phyloP scores from a whole-genome alignment of 2,329 filamentous ascomycete genomes.

The Bipolaris victoriae region DNA sequence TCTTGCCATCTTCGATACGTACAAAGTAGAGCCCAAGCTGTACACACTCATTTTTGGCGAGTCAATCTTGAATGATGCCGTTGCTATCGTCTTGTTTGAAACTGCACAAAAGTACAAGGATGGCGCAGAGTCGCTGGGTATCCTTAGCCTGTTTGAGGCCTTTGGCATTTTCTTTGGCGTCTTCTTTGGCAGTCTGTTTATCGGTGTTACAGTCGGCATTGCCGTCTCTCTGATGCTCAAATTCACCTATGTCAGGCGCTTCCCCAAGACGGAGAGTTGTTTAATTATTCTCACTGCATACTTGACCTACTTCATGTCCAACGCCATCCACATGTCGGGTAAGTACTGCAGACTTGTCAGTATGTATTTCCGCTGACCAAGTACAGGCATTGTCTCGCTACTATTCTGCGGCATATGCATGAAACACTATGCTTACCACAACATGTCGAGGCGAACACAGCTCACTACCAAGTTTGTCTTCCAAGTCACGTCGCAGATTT shows the following conservation, averaged over 20 bases:
- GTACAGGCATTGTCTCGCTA: constrained; percentile 86
- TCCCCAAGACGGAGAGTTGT: constrained; percentile 96
- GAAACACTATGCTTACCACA: constrained; percentile 99
- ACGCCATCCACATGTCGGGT: constrained; percentile 96
- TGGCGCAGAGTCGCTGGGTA: constrained; percentile 70
- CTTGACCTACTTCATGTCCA: constrained; percentile 96
- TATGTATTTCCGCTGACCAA: constrained; percentile 16
- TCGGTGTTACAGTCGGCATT: constrained; percentile 87
- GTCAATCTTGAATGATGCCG: constrained; percentile 96
- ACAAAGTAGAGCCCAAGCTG: constrained; percentile 98
- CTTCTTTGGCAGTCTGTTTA: constrained; percentile 92
- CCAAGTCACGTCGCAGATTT: constrained; percentile 90
- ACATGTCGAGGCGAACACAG: constrained; percentile 97
- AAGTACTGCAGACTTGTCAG: constrained; percentile 45
- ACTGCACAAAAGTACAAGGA: constrained; percentile 92
- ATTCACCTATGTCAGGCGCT: constrained; percentile 89
- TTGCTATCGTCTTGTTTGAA: constrained; percentile 98
- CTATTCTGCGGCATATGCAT: constrained; percentile 97
- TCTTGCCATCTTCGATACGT: constrained; percentile 97
- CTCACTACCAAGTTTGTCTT: constrained; percentile 98
- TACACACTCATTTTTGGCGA: constrained; percentile 99
- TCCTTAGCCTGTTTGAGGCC: constrained; percentile 86
- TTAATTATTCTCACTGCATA: constrained; percentile 93
- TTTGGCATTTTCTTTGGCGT: constrained; percentile 93
- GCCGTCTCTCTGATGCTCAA: constrained; percentile 87